These are phyloP conservation scores for Ustilago cynodontis DNA, from an alignment of 1,284 basidiomycete genomes.

Conservation along the genomic window DNA sequence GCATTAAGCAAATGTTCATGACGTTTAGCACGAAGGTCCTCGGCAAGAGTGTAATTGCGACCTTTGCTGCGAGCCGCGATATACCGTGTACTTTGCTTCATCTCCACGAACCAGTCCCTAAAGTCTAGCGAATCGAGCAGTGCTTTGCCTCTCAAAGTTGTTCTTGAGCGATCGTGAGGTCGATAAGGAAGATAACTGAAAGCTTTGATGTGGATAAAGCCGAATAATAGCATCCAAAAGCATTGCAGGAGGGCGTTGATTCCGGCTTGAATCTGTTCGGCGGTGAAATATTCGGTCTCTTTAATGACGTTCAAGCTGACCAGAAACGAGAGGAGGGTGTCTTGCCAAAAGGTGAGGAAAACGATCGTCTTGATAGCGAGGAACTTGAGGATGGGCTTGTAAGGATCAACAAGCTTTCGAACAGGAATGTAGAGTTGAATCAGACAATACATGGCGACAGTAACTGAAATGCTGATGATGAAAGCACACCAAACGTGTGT, in stretches of 20 bases:
- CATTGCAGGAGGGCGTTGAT: conserved; percentile 79
- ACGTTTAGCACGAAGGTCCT: conserved; percentile 56
- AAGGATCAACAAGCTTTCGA: conserved; percentile 74
- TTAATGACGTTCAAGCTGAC: conserved; percentile 77
- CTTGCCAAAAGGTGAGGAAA: conserved; percentile 85
- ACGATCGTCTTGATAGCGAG: conserved; percentile 81
- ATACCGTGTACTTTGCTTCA: conserved; percentile 54
- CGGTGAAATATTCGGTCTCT: conserved; percentile 75
- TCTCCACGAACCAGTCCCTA: conserved; percentile 61
- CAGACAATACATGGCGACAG: conserved; percentile 81
- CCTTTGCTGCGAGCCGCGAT: conserved; percentile 51
- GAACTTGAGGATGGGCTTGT: conserved; percentile 77
- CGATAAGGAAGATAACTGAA: conserved; percentile 80
- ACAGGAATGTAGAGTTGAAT: conserved; percentile 81
- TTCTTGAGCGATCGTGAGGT: conserved; percentile 47
- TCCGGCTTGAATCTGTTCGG: conserved; percentile 80
- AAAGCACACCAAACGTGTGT: conserved; percentile 75
- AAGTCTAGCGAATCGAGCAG: conserved; percentile 58
- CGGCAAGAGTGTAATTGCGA: conserved; percentile 45
- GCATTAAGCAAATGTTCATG: conserved; percentile 55
- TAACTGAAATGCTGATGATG: conserved; percentile 80
- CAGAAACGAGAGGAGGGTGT: conserved; percentile 76
- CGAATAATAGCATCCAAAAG: conserved; percentile 78
- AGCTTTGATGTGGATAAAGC: conserved; percentile 79
- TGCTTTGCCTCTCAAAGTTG: conserved; percentile 40